Percentiles rank a stretch among this genome's conserved stretches.
Conservation (phyloP, 768 basidiomycete species). For the Hydnomerulius pinastri region DNA sequence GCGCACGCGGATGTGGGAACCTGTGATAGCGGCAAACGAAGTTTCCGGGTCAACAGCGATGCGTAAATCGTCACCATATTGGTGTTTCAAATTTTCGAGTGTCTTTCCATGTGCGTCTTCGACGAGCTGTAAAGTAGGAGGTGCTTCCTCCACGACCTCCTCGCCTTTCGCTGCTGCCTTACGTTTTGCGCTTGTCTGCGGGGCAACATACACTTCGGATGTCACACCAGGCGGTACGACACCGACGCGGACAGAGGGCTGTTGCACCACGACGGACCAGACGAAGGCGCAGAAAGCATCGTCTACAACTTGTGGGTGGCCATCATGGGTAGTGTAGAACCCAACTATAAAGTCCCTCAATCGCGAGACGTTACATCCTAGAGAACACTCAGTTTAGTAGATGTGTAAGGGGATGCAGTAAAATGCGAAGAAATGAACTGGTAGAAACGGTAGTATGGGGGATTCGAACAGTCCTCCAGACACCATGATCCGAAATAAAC, state of each 20-base stretch:
- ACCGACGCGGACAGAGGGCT: conserved; percentile 77
- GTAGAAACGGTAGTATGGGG: conserved; percentile 29
- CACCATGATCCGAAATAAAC: not conserved
- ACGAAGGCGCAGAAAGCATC: conserved; percentile 77
- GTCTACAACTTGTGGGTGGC: conserved; percentile 61
- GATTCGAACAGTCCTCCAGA: conserved; percentile 45
- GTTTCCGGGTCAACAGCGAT: conserved; percentile 76
- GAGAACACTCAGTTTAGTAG: conserved; percentile 13
- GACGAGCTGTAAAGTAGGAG: conserved; percentile 52
- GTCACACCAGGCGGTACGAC: conserved; percentile 57
- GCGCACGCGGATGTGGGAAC: conserved; percentile 80
- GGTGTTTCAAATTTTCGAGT: conserved; percentile 54
- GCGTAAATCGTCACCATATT: conserved; percentile 65
- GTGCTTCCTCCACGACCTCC: conserved; percentile 42
- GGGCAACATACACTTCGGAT: conserved; percentile 77
- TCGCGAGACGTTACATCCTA: conserved; percentile 77
- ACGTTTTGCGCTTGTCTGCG: conserved; percentile 65
- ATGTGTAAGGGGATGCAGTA: conserved; percentile 14
- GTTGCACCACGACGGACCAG: conserved; percentile 77
- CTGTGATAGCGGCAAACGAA: conserved; percentile 78
- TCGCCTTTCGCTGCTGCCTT: conserved; percentile 64
- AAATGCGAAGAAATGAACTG: conserved; percentile 18
- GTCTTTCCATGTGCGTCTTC: conserved; percentile 55
- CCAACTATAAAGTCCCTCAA: conserved; percentile 67
- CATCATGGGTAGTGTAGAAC: conserved; percentile 53